Percentiles rank a stretch among this genome's conserved stretches.
phyloP scores from a whole-genome alignment of 2,329 filamentous ascomycete species.

The Dothiorella sarmentorum region DNA sequence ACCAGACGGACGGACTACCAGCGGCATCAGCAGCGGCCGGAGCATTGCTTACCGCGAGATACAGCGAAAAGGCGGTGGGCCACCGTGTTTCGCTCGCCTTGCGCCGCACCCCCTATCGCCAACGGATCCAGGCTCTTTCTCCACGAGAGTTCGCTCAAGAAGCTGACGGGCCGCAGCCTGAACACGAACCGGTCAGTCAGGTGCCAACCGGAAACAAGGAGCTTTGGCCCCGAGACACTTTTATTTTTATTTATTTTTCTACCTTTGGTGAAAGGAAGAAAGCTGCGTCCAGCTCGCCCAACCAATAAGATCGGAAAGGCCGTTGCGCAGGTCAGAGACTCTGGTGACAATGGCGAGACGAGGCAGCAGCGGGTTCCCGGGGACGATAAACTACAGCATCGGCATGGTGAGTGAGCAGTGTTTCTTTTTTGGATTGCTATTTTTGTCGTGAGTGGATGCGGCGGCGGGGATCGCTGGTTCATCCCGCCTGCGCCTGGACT shows the following conservation, averaged over 20 bases:
- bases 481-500: background rate
- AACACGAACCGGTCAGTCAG: conserved; percentile 9
- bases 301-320: background rate
- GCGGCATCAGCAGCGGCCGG: too few species aligned
- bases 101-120: conserved; percentile 1
- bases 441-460: background rate
- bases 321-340: background rate
- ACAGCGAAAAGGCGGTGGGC: conserved; percentile 4
- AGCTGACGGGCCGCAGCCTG: background rate
- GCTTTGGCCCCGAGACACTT: conserved; percentile 1
- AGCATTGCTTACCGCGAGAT: background rate
- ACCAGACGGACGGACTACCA: too few species aligned
- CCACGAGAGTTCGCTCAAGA: background rate
- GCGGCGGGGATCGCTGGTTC: background rate
- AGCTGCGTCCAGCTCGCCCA: background rate
- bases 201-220: background rate
- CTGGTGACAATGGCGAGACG: background rate
- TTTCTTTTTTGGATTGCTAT: background rate
- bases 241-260: background rate
- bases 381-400: conserved; percentile 14
- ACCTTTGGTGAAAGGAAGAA: background rate
- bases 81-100: background rate
- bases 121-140: background rate
- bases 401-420: conserved; percentile 14
- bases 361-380: conserved; percentile 3